Conservation (phyloP, 2,329 filamentous ascomycete species). For the Ilyonectria robusta region DNA sequence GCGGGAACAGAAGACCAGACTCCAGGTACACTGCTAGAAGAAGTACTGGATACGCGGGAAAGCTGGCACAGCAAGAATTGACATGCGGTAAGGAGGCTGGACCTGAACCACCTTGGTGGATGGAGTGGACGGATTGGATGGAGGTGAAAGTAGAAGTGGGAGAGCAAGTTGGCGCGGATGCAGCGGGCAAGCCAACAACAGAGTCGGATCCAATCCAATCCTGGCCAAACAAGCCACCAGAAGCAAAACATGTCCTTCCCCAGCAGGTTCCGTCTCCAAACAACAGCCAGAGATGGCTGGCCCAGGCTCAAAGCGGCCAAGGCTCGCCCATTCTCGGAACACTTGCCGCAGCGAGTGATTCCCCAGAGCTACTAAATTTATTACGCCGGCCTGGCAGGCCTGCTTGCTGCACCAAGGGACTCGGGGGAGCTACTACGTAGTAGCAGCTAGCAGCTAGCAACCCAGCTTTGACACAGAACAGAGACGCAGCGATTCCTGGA, state of each 20-base stretch:
- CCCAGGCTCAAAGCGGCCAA: constrained; percentile 6
- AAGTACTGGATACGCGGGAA: background rate
- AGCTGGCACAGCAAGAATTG: background rate
- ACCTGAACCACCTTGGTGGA: background rate
- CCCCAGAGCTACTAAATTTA: background rate
- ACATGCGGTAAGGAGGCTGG: background rate
- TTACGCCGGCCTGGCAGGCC: background rate
- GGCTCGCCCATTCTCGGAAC: constrained; percentile 14
- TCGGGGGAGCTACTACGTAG: background rate
- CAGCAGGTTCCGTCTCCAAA: constrained; percentile 10
- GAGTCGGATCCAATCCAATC: constrained; percentile 19
- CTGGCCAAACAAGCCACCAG: constrained; percentile 17
- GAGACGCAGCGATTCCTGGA: constrained; percentile 1
- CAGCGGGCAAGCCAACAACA: constrained; percentile 13
- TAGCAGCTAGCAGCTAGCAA: background rate
- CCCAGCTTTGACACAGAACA: background rate
- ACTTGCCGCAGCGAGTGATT: constrained; percentile 15
- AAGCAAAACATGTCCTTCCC: constrained; percentile 1
- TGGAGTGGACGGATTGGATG: background rate
- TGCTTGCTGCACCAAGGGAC: constrained; percentile 1
- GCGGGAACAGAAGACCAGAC: too few species aligned
- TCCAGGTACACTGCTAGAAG: background rate
- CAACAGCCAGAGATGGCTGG: constrained; percentile 14
- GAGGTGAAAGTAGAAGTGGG: background rate
- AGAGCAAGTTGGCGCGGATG: constrained; percentile 13